Percentiles rank a stretch among this genome's conserved stretches.
phyloP scores from a whole-genome alignment of 192 early-diverging fungal species.

The Pilaira anomala region DNA sequence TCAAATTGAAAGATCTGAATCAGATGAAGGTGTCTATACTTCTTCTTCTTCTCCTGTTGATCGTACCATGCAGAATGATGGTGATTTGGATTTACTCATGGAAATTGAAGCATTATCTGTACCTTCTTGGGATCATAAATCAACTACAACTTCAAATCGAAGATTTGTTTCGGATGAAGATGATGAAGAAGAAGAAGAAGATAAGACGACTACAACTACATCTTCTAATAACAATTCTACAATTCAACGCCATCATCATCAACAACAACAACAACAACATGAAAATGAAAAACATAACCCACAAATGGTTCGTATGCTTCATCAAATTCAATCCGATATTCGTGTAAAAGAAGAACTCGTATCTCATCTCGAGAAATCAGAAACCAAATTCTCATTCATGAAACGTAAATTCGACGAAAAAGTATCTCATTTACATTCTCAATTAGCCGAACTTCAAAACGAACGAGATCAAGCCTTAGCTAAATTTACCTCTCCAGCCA shows the following conservation, averaged over 20 bases:
- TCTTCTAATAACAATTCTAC: neutral
- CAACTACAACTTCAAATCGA: neutral
- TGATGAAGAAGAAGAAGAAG: neutral
- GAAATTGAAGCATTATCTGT: conserved; percentile 28
- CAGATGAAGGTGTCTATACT: conserved; percentile 30
- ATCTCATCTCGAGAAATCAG: conserved; percentile 51
- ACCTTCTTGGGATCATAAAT: conserved; percentile 24
- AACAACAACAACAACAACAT: neutral
- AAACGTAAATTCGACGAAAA: conserved; percentile 69
- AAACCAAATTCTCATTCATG: conserved; percentile 58
- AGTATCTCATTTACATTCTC: conserved; percentile 54
- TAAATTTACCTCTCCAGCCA: conserved; percentile 11
- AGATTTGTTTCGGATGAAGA: neutral
- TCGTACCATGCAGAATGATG: neutral
- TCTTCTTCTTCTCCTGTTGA: conserved; percentile 16
- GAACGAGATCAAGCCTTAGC: conserved; percentile 64
- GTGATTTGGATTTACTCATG: conserved; percentile 13
- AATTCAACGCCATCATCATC: neutral
- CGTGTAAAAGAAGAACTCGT: conserved; percentile 61
- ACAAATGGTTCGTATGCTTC: conserved; percentile 47
- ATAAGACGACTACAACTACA: neutral
- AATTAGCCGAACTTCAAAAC: conserved; percentile 48
- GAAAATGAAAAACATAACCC: conserved; percentile 24
- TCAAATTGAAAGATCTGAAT: conserved; percentile 14
- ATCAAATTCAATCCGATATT: conserved; percentile 60